Conservation (phyloP, 176 grass and related monocot species). For the Musa acuminata region DNA sequence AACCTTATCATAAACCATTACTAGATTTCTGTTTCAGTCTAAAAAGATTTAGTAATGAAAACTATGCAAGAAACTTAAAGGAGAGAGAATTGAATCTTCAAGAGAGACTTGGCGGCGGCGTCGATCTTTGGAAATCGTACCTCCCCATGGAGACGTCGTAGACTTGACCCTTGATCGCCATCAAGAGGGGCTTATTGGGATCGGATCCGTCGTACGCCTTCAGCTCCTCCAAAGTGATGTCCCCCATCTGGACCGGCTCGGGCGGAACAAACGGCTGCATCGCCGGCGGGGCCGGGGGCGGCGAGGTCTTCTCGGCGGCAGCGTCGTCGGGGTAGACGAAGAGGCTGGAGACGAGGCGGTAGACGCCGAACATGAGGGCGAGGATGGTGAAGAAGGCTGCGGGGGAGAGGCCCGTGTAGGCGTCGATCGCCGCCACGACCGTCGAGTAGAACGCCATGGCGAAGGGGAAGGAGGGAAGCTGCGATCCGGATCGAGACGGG, state of each 20-base stretch:
- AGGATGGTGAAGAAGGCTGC: slow-evolving; percentile 71
- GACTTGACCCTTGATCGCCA: slow-evolving; percentile 76
- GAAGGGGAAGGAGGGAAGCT: background rate
- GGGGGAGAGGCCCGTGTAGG: slow-evolving; percentile 76
- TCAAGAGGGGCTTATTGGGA: slow-evolving; percentile 59
- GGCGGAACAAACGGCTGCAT: background rate
- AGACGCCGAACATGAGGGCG: slow-evolving; percentile 65
- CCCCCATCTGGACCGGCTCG: slow-evolving; percentile 41
- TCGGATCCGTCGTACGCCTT: slow-evolving; percentile 70
- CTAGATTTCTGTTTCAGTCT: background rate
- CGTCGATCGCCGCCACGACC: slow-evolving; percentile 35
- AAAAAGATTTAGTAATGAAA: background rate
- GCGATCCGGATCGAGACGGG: background rate
- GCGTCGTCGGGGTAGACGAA: slow-evolving; percentile 19
- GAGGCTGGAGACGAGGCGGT: slow-evolving; percentile 69
- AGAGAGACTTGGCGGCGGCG: background rate
- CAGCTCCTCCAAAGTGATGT: slow-evolving; percentile 71
- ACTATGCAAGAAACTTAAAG: background rate
- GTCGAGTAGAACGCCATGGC: slow-evolving; percentile 25
- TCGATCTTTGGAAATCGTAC: slow-evolving; percentile 12
- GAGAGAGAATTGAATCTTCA: background rate
- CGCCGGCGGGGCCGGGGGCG: background rate
- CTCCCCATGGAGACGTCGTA: slow-evolving; percentile 78
- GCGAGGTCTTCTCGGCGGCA: background rate
- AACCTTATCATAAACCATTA: background rate